Evolutionary conservation across 768 basidiomycete species (phyloP), one percentile per base, ranked within the genome.

Genomic region (Strobilomyces confusus): DNA sequence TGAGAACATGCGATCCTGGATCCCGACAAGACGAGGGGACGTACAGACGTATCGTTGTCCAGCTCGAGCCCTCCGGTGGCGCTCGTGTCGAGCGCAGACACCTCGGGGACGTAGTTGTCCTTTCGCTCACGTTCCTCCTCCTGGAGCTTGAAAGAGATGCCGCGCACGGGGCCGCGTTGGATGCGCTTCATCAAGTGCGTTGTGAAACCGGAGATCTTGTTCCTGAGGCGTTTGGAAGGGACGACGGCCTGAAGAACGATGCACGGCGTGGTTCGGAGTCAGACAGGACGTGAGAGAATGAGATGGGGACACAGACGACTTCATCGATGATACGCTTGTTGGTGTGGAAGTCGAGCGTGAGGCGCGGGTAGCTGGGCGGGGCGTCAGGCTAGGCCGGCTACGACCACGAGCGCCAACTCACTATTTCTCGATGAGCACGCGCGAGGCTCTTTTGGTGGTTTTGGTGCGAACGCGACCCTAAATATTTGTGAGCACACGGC

Each of bases 151-250:
- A 98, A 99, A 52, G 97, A 98, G 73, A 99, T 99, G 65, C 97
- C 97, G 60, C 94, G 92, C 59, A 99, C 97, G 66, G 97, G 97
- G 4, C 97, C 97, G 55, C 86, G 86, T 75, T 97, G 93, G 67
- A 99, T 99, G 69, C 97, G 94, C 83, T 94, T 98, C 97, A 99
- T 99, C 73, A 99, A 80, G 72, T 99, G 97, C 66, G 97, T 99
- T 55, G 97, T 99, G 85, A 98, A 99, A 44, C 97, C 97, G 12
- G 95, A 87, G 69, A 99, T 89, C 83, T 99, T 99, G 90, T 99
- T 99, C 71, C 97, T 86, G 66, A 99, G 86, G 63, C 95, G 92
- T 79, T 99, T 98, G 52, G 97, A 98, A 55, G 95, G 95, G 62
- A 99, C 95, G 60, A 89, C 78, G 54, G 92, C 91, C 91, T 92